Evolutionary conservation across 73 alveolate species (phyloP), one percentile per base, ranked within the genome.

Genomic region (Paramecium tetraurelia): DNA sequence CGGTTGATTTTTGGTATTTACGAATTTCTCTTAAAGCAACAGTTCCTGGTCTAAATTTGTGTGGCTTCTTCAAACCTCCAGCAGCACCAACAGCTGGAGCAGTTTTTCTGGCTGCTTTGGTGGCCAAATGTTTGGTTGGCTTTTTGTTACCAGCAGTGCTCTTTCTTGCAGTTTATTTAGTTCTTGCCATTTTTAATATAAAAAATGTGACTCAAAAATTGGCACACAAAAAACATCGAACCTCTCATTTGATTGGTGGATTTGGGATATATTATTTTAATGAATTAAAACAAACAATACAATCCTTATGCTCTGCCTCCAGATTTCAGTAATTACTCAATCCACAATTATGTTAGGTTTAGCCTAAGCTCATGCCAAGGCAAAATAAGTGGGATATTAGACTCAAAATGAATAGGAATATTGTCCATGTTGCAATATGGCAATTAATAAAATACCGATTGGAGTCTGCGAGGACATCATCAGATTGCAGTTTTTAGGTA

Each of bases 11-110:
- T 92, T 96, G 94, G 94, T 93, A 96, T 95, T 95, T 96, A 86
- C 97, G 95, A 58, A 96, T 95, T 83, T 96, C 98, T 86, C 98
- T 92, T 85, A 96, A 92, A 48, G 99, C 99, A 88, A 96, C 99
- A 68, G 99, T 96, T 50, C 99, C 99, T 27, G 99, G 99, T 95
- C 99, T 95, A 89, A 95, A 96, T 92, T 97, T 93, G 92, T 95
- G 98, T 71, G 98, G 98, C 87, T 97, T 97, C 95, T 97, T 97
- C 24, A 97, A 90, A 63, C 90, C 90, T 80, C 90, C 90, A 7
- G 90, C 72, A 24, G 76, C 90, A 18, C 90, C 90, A 3, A 80
- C 75, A 35, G 97, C 95, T 41, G 98, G 97, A 59, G 98, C 96
- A 48, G 98, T 69, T 93, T 96, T 96, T 88, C 97, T 94, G 31